Evolutionary conservation across 495 filamentous ascomycete genomes (phyloP).

Genomic region (Aspergillus panamensis): DNA sequence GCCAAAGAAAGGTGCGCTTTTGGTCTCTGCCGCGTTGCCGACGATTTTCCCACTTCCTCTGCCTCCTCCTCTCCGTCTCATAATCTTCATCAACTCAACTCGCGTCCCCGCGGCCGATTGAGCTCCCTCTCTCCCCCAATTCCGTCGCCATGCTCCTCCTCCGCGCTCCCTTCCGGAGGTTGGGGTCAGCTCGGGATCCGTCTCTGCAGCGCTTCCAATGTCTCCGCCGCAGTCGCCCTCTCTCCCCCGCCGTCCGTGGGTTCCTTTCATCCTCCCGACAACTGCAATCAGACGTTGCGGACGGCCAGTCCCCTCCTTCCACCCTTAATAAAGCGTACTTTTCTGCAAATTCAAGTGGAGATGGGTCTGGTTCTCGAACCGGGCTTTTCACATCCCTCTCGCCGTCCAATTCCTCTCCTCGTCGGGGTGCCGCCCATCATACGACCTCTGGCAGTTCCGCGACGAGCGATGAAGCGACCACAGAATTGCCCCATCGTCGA

Average conservation of each 20-base stretch:
- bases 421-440: neutral
- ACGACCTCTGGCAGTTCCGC: constrained; percentile 13
- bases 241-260: constrained; percentile 26
- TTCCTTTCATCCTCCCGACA: constrained; percentile 36
- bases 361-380: constrained; percentile 21
- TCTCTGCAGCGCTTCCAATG: constrained; percentile 34
- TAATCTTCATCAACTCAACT: neutral
- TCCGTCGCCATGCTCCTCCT: constrained; percentile 42
- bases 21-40: constrained; percentile 35
- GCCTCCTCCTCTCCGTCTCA: constrained; percentile 19
- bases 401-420: constrained; percentile 20
- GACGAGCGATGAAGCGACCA: constrained; percentile 23
- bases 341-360: constrained; percentile 32
- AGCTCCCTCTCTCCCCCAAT: neutral
- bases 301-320: constrained; percentile 26
- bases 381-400: constrained; percentile 32
- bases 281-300: constrained; percentile 29
- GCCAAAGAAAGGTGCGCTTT: constrained; percentile 20
- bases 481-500: constrained; percentile 48
- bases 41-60: constrained; percentile 25
- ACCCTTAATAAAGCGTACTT: constrained; percentile 42
- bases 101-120: neutral
- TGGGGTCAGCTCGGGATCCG: constrained; percentile 31
- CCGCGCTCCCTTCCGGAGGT: constrained; percentile 39
- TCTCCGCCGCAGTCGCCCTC: constrained; percentile 21